Evolutionary conservation across 1,284 basidiomycete species (phyloP).

Genomic region (Cutaneotrichosporon daszewskae): DNA sequence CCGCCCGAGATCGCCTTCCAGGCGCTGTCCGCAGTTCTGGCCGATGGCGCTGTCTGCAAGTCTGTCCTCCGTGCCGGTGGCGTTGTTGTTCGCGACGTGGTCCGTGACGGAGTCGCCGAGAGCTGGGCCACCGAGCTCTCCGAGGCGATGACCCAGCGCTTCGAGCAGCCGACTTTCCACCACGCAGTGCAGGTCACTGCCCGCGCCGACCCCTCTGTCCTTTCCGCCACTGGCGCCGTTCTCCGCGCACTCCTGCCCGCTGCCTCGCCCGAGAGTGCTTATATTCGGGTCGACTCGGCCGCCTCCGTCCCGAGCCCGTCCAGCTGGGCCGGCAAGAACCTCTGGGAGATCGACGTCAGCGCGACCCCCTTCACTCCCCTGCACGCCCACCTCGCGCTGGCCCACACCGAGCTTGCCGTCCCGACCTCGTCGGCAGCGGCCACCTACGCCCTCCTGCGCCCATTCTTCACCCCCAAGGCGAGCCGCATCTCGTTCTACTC

Average conservation of each 20-base stretch:
- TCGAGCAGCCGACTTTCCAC: conserved; percentile 31
- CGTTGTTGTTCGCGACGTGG: conserved; percentile 38
- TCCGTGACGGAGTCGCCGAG: conserved; percentile 33
- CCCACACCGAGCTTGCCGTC: conserved; percentile 22
- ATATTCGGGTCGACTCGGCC: conserved; percentile 24
- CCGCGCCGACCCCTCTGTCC: conserved; percentile 32
- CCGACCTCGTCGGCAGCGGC: conserved; percentile 28
- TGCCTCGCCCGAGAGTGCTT: conserved; percentile 12
- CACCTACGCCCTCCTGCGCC: conserved; percentile 38
- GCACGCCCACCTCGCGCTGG: conserved; percentile 34
- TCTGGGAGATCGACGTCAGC: conserved; percentile 14
- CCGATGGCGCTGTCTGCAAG: conserved; percentile 5
- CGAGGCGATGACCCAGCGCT: conserved; percentile 1
- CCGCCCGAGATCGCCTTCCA: conserved; percentile 31
- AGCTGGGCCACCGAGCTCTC: conserved; percentile 26
- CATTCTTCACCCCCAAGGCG: conserved; percentile 30
- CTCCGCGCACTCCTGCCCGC: conserved; percentile 18
- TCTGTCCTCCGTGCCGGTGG: conserved; percentile 21
- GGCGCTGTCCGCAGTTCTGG: conserved; percentile 22
- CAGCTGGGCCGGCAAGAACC: conserved; percentile 9
- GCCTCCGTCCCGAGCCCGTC: conserved; percentile 7
- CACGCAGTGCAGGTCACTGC: conserved; percentile 28
- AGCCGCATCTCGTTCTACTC: conserved; percentile 39
- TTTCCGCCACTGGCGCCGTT: conserved; percentile 28
- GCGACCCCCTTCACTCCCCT: conserved; percentile 17